phyloP scores from a whole-genome alignment of 1,284 basidiomycete genomes.

The Ganoderma lingzhi region DNA sequence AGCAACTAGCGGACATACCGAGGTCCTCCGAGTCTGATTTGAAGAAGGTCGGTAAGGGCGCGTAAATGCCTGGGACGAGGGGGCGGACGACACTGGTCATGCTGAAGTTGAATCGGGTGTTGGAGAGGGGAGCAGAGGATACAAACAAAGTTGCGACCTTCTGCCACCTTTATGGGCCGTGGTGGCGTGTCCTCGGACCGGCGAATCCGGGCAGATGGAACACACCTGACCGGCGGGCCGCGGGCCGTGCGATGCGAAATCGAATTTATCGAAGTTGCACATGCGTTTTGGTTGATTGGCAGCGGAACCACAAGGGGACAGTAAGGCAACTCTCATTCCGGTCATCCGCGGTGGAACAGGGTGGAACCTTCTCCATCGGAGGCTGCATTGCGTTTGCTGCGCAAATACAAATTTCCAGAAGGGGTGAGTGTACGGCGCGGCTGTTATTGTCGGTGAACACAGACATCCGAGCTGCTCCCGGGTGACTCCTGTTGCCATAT shows the following conservation, averaged over 20 bases:
- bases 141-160: slow-evolving; percentile 24
- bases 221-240: slow-evolving; percentile 34
- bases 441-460: not conserved
- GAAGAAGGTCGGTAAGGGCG: slow-evolving; percentile 90
- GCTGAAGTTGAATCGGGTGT: slow-evolving; percentile 44
- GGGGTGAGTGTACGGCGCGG: not conserved
- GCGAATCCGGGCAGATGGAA: slow-evolving; percentile 13
- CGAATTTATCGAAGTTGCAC: slow-evolving; percentile 15
- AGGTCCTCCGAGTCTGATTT: slow-evolving; percentile 79
- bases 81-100: slow-evolving; percentile 50
- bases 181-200: slow-evolving; percentile 25
- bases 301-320: not conserved
- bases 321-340: not conserved
- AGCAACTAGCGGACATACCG: slow-evolving; percentile 55
- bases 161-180: slow-evolving; percentile 26
- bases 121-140: slow-evolving; percentile 45
- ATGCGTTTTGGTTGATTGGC: not conserved
- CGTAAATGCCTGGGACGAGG: slow-evolving; percentile 83
- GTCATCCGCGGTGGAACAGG: not conserved
- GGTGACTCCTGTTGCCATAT: not conserved
- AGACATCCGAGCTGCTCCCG: not conserved
- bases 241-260: slow-evolving; percentile 18
- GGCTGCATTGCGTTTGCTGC: not conserved
- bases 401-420: not conserved
- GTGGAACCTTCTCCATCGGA: not conserved